Evolutionary conservation across 805 yeast species (phyloP).

Genomic region (Wickerhamomyces ciferrii): DNA sequence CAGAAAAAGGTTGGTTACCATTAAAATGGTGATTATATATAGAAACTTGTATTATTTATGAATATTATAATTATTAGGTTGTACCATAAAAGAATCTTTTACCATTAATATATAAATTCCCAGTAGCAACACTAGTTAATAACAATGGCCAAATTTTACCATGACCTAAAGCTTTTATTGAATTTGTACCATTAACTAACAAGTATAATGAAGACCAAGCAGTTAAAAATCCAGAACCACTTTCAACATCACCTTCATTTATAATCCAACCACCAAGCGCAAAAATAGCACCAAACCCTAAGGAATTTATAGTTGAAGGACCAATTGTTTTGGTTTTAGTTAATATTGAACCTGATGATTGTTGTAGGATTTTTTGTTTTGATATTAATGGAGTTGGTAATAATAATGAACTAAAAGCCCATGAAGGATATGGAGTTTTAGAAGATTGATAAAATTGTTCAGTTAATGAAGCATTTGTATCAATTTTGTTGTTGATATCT

Average conservation of each 20-base stretch:
- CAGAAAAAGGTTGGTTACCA: constrained; percentile 55
- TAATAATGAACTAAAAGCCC: constrained; percentile 32
- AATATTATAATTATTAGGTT: background rate
- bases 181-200: constrained; percentile 61
- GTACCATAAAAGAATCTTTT: constrained; percentile 52
- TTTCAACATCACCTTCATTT: constrained; percentile 66
- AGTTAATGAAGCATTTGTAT: constrained; percentile 7
- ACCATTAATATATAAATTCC: constrained; percentile 66
- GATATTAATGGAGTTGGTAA: constrained; percentile 31
- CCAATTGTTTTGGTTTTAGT: constrained; percentile 19
- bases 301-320: constrained; percentile 31
- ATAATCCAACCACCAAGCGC: constrained; percentile 71
- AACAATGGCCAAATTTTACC: constrained; percentile 61
- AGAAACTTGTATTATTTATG: background rate
- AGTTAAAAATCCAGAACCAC: constrained; percentile 75
- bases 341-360: constrained; percentile 4
- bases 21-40: constrained; percentile 46
- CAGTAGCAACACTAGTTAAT: constrained; percentile 51
- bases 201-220: constrained; percentile 81
- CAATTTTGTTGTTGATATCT: constrained; percentile 4
- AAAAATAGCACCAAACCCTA: constrained; percentile 56
- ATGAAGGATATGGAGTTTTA: constrained; percentile 43
- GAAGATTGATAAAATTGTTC: constrained; percentile 26
- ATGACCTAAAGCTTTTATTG: constrained; percentile 45
- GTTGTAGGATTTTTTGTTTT: constrained; percentile 16